Evolutionary conservation across 139 green algal species (phyloP).

Genomic region (Yamagishiella unicocca): DNA sequence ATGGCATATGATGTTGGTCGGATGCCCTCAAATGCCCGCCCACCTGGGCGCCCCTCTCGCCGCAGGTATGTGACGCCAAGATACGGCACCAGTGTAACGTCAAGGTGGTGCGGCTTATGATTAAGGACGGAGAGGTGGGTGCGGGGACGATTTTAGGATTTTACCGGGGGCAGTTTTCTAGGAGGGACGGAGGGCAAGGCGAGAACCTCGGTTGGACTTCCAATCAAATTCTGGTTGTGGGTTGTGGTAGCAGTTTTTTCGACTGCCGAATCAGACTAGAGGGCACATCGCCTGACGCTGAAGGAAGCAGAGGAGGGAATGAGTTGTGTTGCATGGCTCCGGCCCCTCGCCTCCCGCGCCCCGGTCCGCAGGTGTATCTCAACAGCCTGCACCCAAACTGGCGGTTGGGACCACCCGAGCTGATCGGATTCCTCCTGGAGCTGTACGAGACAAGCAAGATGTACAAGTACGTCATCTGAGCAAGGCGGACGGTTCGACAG

Average conservation of each 20-base stretch:
- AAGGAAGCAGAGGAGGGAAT: conserved; percentile 44
- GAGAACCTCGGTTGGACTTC: too few relatives aligned
- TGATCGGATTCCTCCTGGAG: conserved; percentile 38
- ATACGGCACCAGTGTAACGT: conserved; percentile 26
- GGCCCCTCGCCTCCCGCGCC: not conserved
- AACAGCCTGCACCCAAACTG: conserved; percentile 30
- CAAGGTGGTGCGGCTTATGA: conserved; percentile 29
- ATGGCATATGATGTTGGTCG: too few relatives aligned
- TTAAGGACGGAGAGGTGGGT: conserved; percentile 44
- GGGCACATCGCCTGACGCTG: conserved; percentile 44
- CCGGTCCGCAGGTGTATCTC: conserved; percentile 10
- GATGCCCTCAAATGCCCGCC: too few relatives aligned
- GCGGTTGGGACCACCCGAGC: conserved; percentile 17
- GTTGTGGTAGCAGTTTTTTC: too few relatives aligned
- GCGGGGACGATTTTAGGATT: not conserved
- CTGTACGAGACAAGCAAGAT: conserved; percentile 46
- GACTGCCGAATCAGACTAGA: too few relatives aligned
- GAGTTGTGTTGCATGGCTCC: too few relatives aligned
- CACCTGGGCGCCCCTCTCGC: too few relatives aligned
- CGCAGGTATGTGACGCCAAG: conserved; percentile 6
- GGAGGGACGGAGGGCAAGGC: too few relatives aligned
- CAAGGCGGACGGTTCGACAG: too few relatives aligned
- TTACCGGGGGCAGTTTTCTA: too few relatives aligned
- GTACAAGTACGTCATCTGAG: conserved; percentile 13
- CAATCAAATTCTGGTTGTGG: too few relatives aligned